Evolutionary conservation across 2,329 filamentous ascomycete species (phyloP), one percentile per base, ranked within the genome.

Genomic region (Aspergillus calidoustus): DNA sequence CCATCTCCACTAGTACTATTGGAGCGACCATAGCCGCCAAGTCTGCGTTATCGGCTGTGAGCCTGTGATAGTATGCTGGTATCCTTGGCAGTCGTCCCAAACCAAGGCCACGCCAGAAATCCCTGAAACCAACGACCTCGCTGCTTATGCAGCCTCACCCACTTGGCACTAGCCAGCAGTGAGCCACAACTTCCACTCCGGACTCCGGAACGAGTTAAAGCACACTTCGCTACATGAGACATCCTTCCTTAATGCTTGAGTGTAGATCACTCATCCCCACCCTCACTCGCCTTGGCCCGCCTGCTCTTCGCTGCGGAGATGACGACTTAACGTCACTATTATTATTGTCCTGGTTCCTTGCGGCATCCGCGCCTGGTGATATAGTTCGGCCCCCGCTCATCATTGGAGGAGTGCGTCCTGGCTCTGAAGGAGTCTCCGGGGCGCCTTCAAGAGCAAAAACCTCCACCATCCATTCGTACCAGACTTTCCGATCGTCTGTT

Each of bases 381-480:
- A 59, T 64, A 7, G 66, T 64, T 49, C 68, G 69, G 15, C 69
- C 71, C 55, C 73, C 74, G 54, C 70, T 75, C 72, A 75, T 71
- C 31, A 71, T 61, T 11, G 73, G 72, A 13, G 66, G 67, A 28
- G 65, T 57, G 49, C 65, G 49, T 50, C 64, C 63, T 38, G 57
- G 58, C 31, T 61, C 44, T 7, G 54, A 49, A 23, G 59, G 41
- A 22, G 66, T n/a, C 48, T 67, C 61, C 11, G 64, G 49, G 31
- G 53, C 66, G 22, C 64, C 69, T 63, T 77, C 74, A 15, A 76
- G 60, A 25, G 74, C 85, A 76, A 89, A 97, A 11, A 91, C 91
- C 76, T 98, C 95, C 2, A 97, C 89, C 63, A 95, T 83, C 95
- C 95, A 99, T 76, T 99, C 95, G 76, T 99, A 99, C 96, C 95